Base-by-base conservation (phyloP, 192 early-diverging fungal genomes). In the Coemansia sp. region DNA sequence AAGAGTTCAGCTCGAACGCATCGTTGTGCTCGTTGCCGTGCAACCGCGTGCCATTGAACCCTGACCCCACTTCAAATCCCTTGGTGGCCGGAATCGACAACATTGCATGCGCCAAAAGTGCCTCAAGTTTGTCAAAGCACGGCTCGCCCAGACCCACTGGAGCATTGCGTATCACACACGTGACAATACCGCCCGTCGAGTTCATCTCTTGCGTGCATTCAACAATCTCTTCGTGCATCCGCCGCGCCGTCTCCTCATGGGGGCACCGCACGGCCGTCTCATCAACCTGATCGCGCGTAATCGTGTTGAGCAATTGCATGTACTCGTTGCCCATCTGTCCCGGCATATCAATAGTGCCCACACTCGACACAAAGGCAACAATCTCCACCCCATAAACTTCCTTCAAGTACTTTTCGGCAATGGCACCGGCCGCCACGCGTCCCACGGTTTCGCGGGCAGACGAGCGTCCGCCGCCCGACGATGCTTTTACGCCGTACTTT, bases 1-100 rank as follows among this genome's bases (percentile, higher is more conserved):
- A 82, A 24, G 58, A 79, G 49, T 87, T 85, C n/a, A 65, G 50
- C 39, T 88, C 83, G 78, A 94, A 99, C 20, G 91, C 81, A 68
- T 99, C 97, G 65, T 99, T 99, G 73, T 99, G 97, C 54, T 93
- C 78, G 74, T 89, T 88, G 39, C 97, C 97, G 0, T 85, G 85
- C 57, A 98, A 88, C 20, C 80, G 83, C 2, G 97, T 96, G 23
- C 94, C 97, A 19, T 83, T 82, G 68, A 96, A 92, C 19, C 97
- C 97, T 47, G 89, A 91, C 0, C 97, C 97, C 54, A 98, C 90
- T 74, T 99, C 97, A 73, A 99, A 99, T 18, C 93, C 92, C 74
- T 99, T 99, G 19, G 97, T 99, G 4, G 97, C 95, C 7, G 97
- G 97, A 60, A 99, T 96, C 20, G 94, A 96, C 60, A 99, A 77